Evolutionary conservation across 2,329 filamentous ascomycete species (phyloP).

Genomic region (Fusarium hostae): DNA sequence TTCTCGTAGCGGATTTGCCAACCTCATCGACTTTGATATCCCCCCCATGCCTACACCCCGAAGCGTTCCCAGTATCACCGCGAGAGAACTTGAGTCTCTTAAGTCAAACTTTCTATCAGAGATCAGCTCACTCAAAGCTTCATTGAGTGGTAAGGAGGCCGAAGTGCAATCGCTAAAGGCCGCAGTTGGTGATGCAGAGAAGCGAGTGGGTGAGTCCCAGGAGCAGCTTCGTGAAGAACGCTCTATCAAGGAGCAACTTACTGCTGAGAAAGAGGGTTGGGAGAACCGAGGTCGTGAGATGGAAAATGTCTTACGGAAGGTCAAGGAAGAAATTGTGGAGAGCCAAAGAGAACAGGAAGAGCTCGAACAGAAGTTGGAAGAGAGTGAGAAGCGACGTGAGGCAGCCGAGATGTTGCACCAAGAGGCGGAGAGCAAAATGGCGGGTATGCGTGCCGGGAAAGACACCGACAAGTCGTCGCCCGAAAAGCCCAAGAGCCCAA

Average conservation of each 20-base stretch:
- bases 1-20: slow-evolving; percentile 65
- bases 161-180: slow-evolving; percentile 89
- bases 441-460: slow-evolving; percentile 75
- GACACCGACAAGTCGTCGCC: slow-evolving; percentile 53
- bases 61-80: slow-evolving; percentile 89
- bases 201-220: slow-evolving; percentile 86
- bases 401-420: slow-evolving; percentile 80
- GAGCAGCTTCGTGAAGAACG: slow-evolving; percentile 85
- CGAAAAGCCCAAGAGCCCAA: slow-evolving; percentile 51
- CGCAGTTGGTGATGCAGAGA: slow-evolving; percentile 89
- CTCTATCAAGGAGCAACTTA: slow-evolving; percentile 74
- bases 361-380: slow-evolving; percentile 78
- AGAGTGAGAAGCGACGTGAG: slow-evolving; percentile 78
- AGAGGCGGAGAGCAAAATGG: slow-evolving; percentile 80
- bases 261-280: slow-evolving; percentile 83
- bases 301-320: slow-evolving; percentile 80
- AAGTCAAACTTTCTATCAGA: slow-evolving; percentile 93
- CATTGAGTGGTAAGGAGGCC: slow-evolving; percentile 90
- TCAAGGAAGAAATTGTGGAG: slow-evolving; percentile 83
- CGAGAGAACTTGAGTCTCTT: slow-evolving; percentile 89
- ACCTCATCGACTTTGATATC: slow-evolving; percentile 81
- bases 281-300: slow-evolving; percentile 87
- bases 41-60: slow-evolving; percentile 93
- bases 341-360: slow-evolving; percentile 85
- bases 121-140: slow-evolving; percentile 93